Base-by-base conservation (phyloP, 2,329 filamentous ascomycete species). In the Calonectria pauciramosa region DNA sequence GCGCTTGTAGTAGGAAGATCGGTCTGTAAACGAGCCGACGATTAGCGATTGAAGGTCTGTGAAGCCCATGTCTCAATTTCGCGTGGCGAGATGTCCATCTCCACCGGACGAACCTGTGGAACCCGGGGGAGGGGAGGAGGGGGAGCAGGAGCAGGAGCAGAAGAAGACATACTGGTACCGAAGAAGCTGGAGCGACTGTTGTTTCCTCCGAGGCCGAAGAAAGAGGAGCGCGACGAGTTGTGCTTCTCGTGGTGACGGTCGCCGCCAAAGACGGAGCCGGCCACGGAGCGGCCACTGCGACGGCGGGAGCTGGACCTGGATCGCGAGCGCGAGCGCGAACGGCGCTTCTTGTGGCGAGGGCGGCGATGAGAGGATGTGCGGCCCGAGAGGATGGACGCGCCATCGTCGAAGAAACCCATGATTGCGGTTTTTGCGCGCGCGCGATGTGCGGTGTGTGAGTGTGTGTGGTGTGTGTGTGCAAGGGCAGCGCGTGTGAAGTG, bases 1-100 rank as follows among this genome's bases (percentile, higher is more conserved):
- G 82, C 95, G 94, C 83, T 95, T 95, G 86, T 96, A 96, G 83
- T 94, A 93, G 52, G 91, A 91, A 32, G 90, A 89, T 72, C 89
- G 89, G 80, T 89, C 89, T 85, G 28, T 36, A 66, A 67, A 56
- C 52, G 36, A 6, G 34, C 34, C 30, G 32, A 36, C 41, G 28
- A 70, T 74, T 36, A 76, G 70, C 49, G 16, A 34, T 38, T 63
- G 36, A 56, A 20, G 16, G 51, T 30, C 26, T 30, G 52, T 34
- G 52, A 20, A 30, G 60, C 66, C 38, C 23, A 11, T 71, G 68
- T 47, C 34, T 65, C 49, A 51, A 59, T 52, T 30, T n/a, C 20
- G 38, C 68, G 56, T 34, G 56, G 56, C 13, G 28, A 44, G 56
- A 52, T 41, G 54, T 60, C 32, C 16, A 32, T 49, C 44, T 32